phyloP scores from a whole-genome alignment of 345 rosid genomes.

The Diplotaxis tenuifolia region DNA sequence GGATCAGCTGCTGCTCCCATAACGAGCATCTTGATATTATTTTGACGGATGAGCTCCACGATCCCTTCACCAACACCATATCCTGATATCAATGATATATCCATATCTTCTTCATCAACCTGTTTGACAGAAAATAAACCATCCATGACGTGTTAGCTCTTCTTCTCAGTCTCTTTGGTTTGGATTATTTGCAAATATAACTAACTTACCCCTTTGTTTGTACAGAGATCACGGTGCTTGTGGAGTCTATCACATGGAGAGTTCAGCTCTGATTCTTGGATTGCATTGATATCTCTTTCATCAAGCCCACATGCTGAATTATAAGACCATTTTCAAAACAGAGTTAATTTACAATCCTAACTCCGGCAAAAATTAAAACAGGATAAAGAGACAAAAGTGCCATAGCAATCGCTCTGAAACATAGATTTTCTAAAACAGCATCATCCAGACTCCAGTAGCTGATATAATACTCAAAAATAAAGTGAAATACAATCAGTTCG shows the following conservation, averaged over 20 bases:
- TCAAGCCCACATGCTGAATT: constrained; percentile 38
- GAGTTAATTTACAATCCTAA: neutral
- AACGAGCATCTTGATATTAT: constrained; percentile 66
- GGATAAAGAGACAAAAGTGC: neutral
- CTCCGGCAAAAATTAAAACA: neutral
- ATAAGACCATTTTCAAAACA: constrained; percentile 10
- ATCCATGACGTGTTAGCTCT: neutral
- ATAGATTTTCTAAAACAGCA: neutral
- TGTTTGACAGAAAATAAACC: constrained; percentile 21
- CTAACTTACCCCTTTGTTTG: constrained; percentile 53
- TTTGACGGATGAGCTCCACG: constrained; percentile 47
- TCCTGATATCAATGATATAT: constrained; percentile 38
- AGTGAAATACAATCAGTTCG: neutral
- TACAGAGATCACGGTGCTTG: constrained; percentile 51
- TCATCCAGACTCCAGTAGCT: neutral
- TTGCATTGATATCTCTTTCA: too few species aligned
- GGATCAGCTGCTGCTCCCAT: constrained; percentile 89
- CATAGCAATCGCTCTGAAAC: neutral
- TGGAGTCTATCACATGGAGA: constrained; percentile 45
- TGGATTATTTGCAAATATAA: neutral
- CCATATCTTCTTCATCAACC: constrained; percentile 58
- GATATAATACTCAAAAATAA: neutral
- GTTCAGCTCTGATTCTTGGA: constrained; percentile 49
- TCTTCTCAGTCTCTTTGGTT: neutral
- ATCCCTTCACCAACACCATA: constrained; percentile 58